Evolutionary conservation across 257 asterid species (phyloP), one percentile per base, ranked within the genome.

Genomic region (Nicotiana noctiflora): DNA sequence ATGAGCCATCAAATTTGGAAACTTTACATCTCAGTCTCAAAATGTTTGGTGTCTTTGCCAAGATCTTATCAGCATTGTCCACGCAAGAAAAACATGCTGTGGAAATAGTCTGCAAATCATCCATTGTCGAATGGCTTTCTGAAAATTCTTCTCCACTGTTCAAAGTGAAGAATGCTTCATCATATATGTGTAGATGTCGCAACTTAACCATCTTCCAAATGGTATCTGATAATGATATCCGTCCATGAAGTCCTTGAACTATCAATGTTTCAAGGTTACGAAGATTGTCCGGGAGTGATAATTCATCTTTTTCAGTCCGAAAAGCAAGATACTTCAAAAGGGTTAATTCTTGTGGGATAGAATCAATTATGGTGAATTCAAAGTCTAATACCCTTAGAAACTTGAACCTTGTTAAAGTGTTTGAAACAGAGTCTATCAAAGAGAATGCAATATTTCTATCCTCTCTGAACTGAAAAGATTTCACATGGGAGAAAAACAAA

Each of bases 291-390:
- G 81, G 61, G 37, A 77, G 32, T 29, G 75, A 21, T 4, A 77
- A 52, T 9, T 56, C 3, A 27, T 27, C 44, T 10, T 59, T 44
- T 4, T 66, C 11, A 19, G 29, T 10, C 0, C 15, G 23, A 29
- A 83, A 13, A 19, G 80, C 80, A 19, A 60, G 19, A 44, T 83
- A 79, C 46, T 80, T 79, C 56, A 83, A 46, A 17, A 62, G 75
- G 19, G 34, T 34, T 6, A 55, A 68, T 0, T 15, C 60, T 77
- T 15, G 3, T 8, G 59, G 80, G 32, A 56, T 29, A 83, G 19
- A 37, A 25, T 68, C 79, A n/a, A 83, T 27, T 4, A 23, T 59
- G 1, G 76, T 59, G 67, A 51, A 7, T 46, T 68, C 31, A 3
- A 79, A 3, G 51, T 79, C 44, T 44, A 78, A 10, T 13, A 79